phyloP scores from a whole-genome alignment of 2,329 filamentous ascomycete genomes.

The Corynespora cassiicola region DNA sequence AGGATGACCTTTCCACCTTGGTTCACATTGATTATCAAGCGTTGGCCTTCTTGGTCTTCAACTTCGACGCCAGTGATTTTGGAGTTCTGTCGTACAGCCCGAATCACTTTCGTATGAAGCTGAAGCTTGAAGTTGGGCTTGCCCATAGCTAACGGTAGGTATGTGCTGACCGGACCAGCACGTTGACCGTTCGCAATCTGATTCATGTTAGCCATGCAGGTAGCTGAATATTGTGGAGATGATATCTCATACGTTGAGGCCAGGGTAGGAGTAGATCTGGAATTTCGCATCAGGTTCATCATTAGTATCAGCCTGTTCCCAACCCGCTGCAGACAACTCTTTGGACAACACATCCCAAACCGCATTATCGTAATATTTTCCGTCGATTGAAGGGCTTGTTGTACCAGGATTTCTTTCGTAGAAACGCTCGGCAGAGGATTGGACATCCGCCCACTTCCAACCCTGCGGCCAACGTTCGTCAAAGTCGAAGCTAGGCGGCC shows the following conservation, averaged over 20 bases:
- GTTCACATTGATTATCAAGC: slow-evolving; percentile 24
- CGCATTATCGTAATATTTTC: slow-evolving; percentile 26
- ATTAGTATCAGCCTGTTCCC: slow-evolving; percentile 22
- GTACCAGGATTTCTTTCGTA: slow-evolving; percentile 31
- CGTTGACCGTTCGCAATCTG: slow-evolving; percentile 17
- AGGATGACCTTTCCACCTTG: slow-evolving; percentile 29
- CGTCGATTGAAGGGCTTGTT: slow-evolving; percentile 20
- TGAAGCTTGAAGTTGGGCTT: slow-evolving; percentile 28
- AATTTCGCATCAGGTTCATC: slow-evolving; percentile 25
- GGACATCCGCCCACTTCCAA: slow-evolving; percentile 26
- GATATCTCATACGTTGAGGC: slow-evolving; percentile 13
- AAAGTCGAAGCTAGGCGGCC: slow-evolving; percentile 26
- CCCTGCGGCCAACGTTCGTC: slow-evolving; percentile 25
- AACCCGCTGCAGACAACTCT: slow-evolving; percentile 21
- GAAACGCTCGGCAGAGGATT: slow-evolving; percentile 19
- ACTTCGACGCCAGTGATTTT: slow-evolving; percentile 26
- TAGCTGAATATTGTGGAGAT: neutral
- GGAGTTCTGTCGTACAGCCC: slow-evolving; percentile 17
- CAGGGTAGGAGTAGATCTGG: slow-evolving; percentile 21
- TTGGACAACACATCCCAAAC: slow-evolving; percentile 22
- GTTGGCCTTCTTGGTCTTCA: slow-evolving; percentile 13
- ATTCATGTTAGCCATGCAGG: neutral
- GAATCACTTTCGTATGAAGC: slow-evolving; percentile 26
- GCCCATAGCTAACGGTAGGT: slow-evolving; percentile 20
- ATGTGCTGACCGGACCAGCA: slow-evolving; percentile 25